Percentiles rank a stretch among this genome's conserved stretches.
These are phyloP conservation scores for Penicillium manginii DNA, from an alignment of 495 filamentous ascomycete genomes.

Conservation along the genomic window DNA sequence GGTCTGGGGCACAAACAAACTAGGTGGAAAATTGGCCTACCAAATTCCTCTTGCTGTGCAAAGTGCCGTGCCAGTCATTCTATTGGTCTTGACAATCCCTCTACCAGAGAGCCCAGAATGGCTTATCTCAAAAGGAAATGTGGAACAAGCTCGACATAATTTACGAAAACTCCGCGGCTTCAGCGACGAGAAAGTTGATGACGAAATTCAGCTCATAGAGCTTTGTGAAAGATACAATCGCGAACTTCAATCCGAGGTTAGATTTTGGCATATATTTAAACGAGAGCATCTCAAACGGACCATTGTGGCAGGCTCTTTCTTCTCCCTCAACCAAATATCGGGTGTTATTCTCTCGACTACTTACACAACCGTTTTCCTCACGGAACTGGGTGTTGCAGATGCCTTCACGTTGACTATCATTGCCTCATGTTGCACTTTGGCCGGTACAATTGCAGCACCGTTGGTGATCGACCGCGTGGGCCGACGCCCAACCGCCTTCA, in stretches of 20 bases:
- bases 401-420: slow-evolving; percentile 40
- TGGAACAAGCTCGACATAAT: slow-evolving; percentile 34
- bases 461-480: slow-evolving; percentile 41
- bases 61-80: slow-evolving; percentile 34
- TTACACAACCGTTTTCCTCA: slow-evolving; percentile 42
- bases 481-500: slow-evolving; percentile 41
- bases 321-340: slow-evolving; percentile 44
- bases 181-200: slow-evolving; percentile 33
- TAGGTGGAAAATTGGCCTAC: slow-evolving; percentile 29
- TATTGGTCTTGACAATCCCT: slow-evolving; percentile 32
- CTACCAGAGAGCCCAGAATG: slow-evolving; percentile 67
- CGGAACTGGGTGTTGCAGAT: slow-evolving; percentile 32
- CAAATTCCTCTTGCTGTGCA: slow-evolving; percentile 42
- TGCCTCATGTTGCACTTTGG: slow-evolving; percentile 43
- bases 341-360: slow-evolving; percentile 45
- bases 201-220: slow-evolving; percentile 37
- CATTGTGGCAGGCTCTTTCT: slow-evolving; percentile 41
- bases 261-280: slow-evolving; percentile 44
- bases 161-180: slow-evolving; percentile 42
- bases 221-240: slow-evolving; percentile 34
- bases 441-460: slow-evolving; percentile 41
- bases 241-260: slow-evolving; percentile 28
- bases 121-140: slow-evolving; percentile 58
- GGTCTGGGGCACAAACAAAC: slow-evolving; percentile 34
- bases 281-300: slow-evolving; percentile 39